Evolutionary conservation across 1,139 yeast species (phyloP).

Genomic region (Yamadazyma pseudoaaseri): DNA sequence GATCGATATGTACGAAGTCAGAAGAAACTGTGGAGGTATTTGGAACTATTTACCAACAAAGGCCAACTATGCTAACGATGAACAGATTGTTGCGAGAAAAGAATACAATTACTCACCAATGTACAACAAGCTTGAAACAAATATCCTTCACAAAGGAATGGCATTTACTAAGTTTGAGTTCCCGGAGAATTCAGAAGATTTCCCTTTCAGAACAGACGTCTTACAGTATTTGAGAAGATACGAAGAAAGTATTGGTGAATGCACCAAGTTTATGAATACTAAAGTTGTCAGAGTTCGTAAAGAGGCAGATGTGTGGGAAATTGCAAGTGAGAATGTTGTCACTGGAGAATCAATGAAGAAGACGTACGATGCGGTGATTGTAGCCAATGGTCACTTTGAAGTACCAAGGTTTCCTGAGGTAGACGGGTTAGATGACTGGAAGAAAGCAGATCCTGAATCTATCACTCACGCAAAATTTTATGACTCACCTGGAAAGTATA

Average conservation of each 20-base stretch:
- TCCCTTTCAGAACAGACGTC: slow-evolving; percentile 40
- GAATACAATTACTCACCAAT: slow-evolving; percentile 36
- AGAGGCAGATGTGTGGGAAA: slow-evolving; percentile 19
- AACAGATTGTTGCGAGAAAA: slow-evolving; percentile 35
- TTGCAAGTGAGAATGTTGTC: slow-evolving; percentile 8
- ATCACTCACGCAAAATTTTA: slow-evolving; percentile 47
- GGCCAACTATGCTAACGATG: slow-evolving; percentile 8
- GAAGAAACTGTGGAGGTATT: slow-evolving; percentile 44
- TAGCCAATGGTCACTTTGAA: slow-evolving; percentile 52
- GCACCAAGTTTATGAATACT: slow-evolving; percentile 8
- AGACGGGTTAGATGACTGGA: slow-evolving; percentile 42
- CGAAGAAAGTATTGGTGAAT: slow-evolving; percentile 24
- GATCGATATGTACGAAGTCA: slow-evolving; percentile 46
- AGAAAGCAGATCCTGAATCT: slow-evolving; percentile 22
- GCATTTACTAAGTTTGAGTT: slow-evolving; percentile 37
- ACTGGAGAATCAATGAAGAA: slow-evolving; percentile 8
- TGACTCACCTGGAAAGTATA: slow-evolving; percentile 28
- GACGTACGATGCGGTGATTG: slow-evolving; percentile 41
- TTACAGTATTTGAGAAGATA: slow-evolving; percentile 34
- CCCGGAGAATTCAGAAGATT: slow-evolving; percentile 27
- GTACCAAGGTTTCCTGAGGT: slow-evolving; percentile 45
- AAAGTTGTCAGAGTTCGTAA: slow-evolving; percentile 15
- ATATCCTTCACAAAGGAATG: slow-evolving; percentile 43
- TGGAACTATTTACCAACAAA: slow-evolving; percentile 45
- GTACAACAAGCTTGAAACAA: slow-evolving; percentile 49